phyloP scores from a whole-genome alignment of 805 yeast genomes.

The Peterozyma toletana region DNA sequence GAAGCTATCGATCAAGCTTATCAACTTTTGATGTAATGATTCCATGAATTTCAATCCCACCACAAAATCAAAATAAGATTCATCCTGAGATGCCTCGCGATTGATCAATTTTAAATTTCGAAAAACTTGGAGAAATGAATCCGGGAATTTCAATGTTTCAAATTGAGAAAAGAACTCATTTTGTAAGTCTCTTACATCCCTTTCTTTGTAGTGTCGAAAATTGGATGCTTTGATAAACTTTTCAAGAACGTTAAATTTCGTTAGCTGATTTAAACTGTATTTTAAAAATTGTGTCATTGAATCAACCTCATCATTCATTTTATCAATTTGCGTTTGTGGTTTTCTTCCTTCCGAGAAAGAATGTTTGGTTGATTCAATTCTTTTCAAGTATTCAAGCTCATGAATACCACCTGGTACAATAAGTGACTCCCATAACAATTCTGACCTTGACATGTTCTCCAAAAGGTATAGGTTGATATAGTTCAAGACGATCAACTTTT shows the following conservation, averaged over 20 bases:
- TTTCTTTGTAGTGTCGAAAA: constrained; percentile 24
- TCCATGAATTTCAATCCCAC: constrained; percentile 3
- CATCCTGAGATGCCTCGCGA: not conserved
- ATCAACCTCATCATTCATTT: constrained; percentile 24
- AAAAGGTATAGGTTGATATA: not conserved
- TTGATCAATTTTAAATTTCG: not conserved
- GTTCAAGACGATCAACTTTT: not conserved
- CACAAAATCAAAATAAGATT: not conserved
- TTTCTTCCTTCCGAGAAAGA: not conserved
- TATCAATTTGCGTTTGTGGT: not conserved
- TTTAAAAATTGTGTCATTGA: constrained; percentile 42
- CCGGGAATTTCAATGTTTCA: too few relatives aligned
- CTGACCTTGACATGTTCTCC: constrained; percentile 10
- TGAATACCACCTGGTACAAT: constrained; percentile 19
- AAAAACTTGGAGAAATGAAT: not conserved
- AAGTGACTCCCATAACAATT: constrained; percentile 35
- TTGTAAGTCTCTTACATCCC: constrained; percentile 17
- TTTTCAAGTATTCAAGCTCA: constrained; percentile 13
- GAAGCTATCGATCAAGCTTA: not conserved
- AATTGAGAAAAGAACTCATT: too few relatives aligned
- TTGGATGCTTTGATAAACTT: constrained; percentile 29
- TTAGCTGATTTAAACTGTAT: constrained; percentile 37
- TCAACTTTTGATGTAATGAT: constrained; percentile 4
- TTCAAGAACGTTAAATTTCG: constrained; percentile 21
- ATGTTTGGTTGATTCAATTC: not conserved